Base-by-base conservation (phyloP, 2,329 filamentous ascomycete genomes). In the Paracoccidioides brasiliensis region DNA sequence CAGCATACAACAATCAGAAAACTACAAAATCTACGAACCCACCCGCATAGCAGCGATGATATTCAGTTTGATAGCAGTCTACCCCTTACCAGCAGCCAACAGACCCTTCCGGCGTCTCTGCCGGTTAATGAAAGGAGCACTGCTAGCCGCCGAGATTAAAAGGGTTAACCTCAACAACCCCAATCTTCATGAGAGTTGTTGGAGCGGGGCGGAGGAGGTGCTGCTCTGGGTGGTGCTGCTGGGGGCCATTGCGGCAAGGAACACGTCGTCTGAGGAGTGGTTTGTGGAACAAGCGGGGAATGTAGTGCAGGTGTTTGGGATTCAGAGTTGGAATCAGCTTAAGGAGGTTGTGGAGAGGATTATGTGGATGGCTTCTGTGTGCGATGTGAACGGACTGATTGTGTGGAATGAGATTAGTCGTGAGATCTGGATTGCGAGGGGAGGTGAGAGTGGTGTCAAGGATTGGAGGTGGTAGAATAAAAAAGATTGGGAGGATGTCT, bases 1-100 rank as follows among this genome's bases (percentile, higher is more conserved):
- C 28, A 5, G 22, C 22, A 22, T 22, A 46, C 43, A 10, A 3
- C 44, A 33, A 7, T 22, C 10, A 35, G 8, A 9, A 35, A 40
- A 44, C 7, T 59, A 63, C 33, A 55, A 61, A 12, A 64, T 67
- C 14, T 70, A 71, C 56, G 67, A 72, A 49, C 57, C 67, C 8
- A 67, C 64, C 48, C 70, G 70, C 9, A 61, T 73, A 3, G 66
- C 68, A 3, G 66, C 64, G 0, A 57, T 70, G 3, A 62, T 72
- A 12, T 73, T 69, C 59, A 66, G 67, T 52, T 64, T 71, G 28
- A 66, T 70, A 8, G 67, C 73, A 5, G 61, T 72, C 37, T 72
- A 72, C 56, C 71, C 71, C 10, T 61, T 74, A 0, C 71, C 71
- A 2, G 64, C 65, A 1, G 66, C 69, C 35, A 70, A 67, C 15